Evolutionary conservation across 2,329 filamentous ascomycete species (phyloP).

Genomic region (Sclerotinia nivalis): DNA sequence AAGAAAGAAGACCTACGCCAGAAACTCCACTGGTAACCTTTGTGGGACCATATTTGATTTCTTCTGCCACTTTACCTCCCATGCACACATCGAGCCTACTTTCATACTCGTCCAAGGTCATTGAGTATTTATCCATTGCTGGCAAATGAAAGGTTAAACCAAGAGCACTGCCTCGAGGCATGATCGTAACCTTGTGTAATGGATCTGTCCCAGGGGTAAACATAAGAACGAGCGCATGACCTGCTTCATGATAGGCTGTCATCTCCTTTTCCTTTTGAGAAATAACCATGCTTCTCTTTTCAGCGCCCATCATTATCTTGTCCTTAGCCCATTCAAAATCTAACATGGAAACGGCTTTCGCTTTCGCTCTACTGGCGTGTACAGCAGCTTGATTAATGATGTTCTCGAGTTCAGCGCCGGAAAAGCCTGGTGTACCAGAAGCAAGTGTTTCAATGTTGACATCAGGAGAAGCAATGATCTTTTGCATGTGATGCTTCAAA

Average conservation of each 20-base stretch:
- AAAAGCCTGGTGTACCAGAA: slow-evolving; percentile 85
- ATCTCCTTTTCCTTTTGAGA: slow-evolving; percentile 90
- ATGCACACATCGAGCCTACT: slow-evolving; percentile 77
- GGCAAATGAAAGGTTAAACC: slow-evolving; percentile 87
- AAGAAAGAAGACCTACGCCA: slow-evolving; percentile 54
- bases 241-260: slow-evolving; percentile 96
- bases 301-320: slow-evolving; percentile 95
- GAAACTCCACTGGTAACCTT: slow-evolving; percentile 89
- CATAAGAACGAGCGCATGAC: slow-evolving; percentile 87
- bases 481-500: slow-evolving; percentile 88
- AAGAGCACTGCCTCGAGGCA: slow-evolving; percentile 82
- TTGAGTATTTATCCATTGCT: slow-evolving; percentile 89
- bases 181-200: slow-evolving; percentile 96
- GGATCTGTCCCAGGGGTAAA: slow-evolving; percentile 72
- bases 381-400: slow-evolving; percentile 95
- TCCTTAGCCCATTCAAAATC: slow-evolving; percentile 98
- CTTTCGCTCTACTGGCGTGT: slow-evolving; percentile 85
- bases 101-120: slow-evolving; percentile 80
- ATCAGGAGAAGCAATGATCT: slow-evolving; percentile 76
- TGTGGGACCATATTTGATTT: slow-evolving; percentile 88
- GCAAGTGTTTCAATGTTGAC: slow-evolving; percentile 85
- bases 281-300: slow-evolving; percentile 86
- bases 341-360: slow-evolving; percentile 68
- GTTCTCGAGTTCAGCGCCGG: slow-evolving; percentile 94
- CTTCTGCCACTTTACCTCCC: slow-evolving; percentile 86